A percentile compares a stretch with the other conserved stretches of the same genome.
Conservation (phyloP, 2,329 filamentous ascomycete species). For the Diaporthe batatas region DNA sequence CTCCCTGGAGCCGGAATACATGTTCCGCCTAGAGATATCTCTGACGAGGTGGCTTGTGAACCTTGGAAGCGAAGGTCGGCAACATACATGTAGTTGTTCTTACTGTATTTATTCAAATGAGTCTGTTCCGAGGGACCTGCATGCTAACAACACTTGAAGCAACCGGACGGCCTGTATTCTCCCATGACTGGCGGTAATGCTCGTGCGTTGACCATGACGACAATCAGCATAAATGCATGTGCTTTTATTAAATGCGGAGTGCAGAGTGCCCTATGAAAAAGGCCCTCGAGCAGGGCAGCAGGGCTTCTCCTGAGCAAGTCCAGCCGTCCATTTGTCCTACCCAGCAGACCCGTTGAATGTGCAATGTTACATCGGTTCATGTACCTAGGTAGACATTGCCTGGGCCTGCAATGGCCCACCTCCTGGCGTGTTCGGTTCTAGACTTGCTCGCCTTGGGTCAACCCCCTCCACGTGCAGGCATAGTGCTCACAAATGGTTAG, state of each 20-base stretch:
- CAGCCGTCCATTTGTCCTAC: neutral
- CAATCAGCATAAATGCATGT: neutral
- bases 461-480: neutral
- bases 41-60: constrained; percentile 3
- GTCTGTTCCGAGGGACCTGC: neutral
- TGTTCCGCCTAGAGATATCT: neutral
- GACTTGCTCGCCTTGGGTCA: neutral
- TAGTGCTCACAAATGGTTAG: neutral
- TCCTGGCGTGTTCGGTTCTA: neutral
- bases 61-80: neutral
- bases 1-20: neutral
- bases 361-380: constrained; percentile 18
- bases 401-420: neutral
- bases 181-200: too few relatives aligned
- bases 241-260: constrained; percentile 1
- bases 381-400: too few relatives aligned
- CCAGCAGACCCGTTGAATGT: neutral
- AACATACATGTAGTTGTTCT: neutral
- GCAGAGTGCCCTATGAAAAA: neutral
- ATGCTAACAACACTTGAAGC: neutral
- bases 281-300: neutral
- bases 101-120: neutral
- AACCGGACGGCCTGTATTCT: neutral
- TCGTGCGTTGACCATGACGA: neutral
- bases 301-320: neutral